These are phyloP conservation scores for Geranium incanum DNA, from an alignment of 441 rosid species.

Conservation along the genomic window DNA sequence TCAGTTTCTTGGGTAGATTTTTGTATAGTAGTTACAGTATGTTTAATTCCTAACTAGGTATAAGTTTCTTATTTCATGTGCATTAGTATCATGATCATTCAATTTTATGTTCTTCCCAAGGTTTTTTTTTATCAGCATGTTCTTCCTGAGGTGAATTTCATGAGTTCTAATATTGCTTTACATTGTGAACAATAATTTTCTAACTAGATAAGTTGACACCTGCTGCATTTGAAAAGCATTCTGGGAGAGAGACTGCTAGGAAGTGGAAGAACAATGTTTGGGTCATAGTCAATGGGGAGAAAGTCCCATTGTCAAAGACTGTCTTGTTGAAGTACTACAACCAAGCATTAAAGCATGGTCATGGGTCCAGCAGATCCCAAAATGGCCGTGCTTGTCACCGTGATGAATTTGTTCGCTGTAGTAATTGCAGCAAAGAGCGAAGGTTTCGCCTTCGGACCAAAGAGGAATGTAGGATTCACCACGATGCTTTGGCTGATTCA, in stretches of 20 bases:
- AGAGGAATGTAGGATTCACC: conserved; percentile 93
- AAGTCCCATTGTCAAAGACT: conserved; percentile 88
- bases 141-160: not conserved
- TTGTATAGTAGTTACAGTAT: not conserved
- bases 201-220: conserved; percentile 80
- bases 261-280: conserved; percentile 99
- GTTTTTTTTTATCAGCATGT: too few species aligned
- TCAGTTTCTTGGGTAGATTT: conserved; percentile 8
- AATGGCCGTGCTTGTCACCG: conserved; percentile 63
- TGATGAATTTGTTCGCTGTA: conserved; percentile 87
- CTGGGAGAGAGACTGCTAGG: conserved; percentile 97
- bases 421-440: conserved; percentile 71
- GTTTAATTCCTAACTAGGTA: not conserved
- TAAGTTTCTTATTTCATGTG: conserved; percentile 8
- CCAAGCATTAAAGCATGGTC: conserved; percentile 53
- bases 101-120: not conserved
- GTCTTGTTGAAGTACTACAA: conserved; percentile 81
- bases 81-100: not conserved
- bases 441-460: conserved; percentile 79
- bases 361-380: conserved; percentile 65
- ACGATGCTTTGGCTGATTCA: conserved; percentile 75
- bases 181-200: conserved; percentile 25
- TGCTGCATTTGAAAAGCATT: conserved; percentile 98
- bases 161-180: conserved; percentile 15
- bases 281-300: conserved; percentile 86